Base-by-base conservation (phyloP, 495 filamentous ascomycete genomes). In the Xeromyces bisporus region DNA sequence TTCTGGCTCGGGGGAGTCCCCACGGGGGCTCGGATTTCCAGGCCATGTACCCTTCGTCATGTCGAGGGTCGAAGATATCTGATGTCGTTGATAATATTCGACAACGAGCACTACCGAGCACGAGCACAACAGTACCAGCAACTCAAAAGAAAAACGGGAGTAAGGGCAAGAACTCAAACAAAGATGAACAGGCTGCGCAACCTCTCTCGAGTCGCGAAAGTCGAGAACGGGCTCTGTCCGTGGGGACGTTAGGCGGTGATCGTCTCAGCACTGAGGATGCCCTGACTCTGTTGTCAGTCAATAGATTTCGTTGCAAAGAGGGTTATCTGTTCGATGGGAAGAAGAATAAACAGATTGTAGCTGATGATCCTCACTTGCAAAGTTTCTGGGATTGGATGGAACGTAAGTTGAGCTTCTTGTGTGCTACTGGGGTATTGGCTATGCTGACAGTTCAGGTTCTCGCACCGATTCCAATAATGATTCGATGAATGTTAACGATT, bases 241-340 rank as follows among this genome's bases (percentile, higher is more conserved):
- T 56, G 0, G 53, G 46, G 0, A 43, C 43, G 1, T 8, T 36
- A 14, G 47, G 46, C 0, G 47, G 46, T 0, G 32, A 34, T 15
- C 45, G 39, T 6, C 42, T 63, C 2, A 47, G 41, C 14, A 51
- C 53, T 7, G 43, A 55, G 26, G 55, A 64, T 31, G 60, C 57
- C 6, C 54, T 64, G 43, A 55, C 53, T 36, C 39, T 57, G 30
- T 51, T 47, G 44, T 60, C 50, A 15, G 37, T 70, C 12, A 70
- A 41, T 32, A 55, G 55, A 41, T 56, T 50, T 33, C 67, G 62
- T 29, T 74, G 79, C 33, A 65, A 65, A 34, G 74, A 79, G 45
- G 78, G 80, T 1, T 94, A 94, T 45, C 56, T 80, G 1, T 84
- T 92, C 41, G 66, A 93, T 46, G 77, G 66, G 36, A 41, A 50